phyloP scores from a whole-genome alignment of 2,329 filamentous ascomycete species.

The Madurella fahalii region DNA sequence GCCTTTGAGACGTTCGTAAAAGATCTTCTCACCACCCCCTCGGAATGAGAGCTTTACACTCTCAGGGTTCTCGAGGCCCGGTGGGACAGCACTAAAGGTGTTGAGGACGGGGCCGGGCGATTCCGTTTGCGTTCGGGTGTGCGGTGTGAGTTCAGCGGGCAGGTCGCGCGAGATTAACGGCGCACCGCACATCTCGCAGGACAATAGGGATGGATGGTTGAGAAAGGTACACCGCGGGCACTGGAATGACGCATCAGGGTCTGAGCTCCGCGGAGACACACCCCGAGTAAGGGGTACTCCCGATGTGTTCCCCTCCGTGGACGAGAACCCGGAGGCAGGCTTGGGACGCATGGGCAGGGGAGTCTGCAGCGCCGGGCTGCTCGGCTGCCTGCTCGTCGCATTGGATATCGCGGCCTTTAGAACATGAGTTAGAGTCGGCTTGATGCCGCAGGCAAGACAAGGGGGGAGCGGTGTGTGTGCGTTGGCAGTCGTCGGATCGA shows the following conservation, averaged over 20 bases:
- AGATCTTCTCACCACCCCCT: conserved; percentile 81
- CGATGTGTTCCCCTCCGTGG: conserved; percentile 12
- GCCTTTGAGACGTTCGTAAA: conserved; percentile 82
- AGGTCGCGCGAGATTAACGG: conserved; percentile 58
- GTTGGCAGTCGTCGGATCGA: conserved; percentile 78
- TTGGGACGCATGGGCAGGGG: conserved; percentile 33
- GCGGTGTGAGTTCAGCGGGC: conserved; percentile 37
- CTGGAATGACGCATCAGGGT: conserved; percentile 45
- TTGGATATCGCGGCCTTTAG: conserved; percentile 82
- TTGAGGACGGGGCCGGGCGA: conserved; percentile 72
- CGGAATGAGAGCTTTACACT: conserved; percentile 91
- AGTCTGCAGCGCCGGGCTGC: conserved; percentile 22
- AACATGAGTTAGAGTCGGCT: conserved; percentile 75
- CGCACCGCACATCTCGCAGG: conserved; percentile 89
- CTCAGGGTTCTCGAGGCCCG: conserved; percentile 57
- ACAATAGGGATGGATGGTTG: conserved; percentile 80
- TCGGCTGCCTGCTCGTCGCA: conserved; percentile 53
- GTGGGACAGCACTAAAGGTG: conserved; percentile 29
- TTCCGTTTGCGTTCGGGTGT: conserved; percentile 52
- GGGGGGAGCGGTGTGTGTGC: conserved; percentile 76
- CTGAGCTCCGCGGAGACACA: conserved; percentile 23
- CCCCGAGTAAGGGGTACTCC: conserved; percentile 5
- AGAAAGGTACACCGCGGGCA: conserved; percentile 91
- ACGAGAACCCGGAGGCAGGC: conserved; percentile 16
- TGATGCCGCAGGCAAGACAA: conserved; percentile 91